phyloP scores from a whole-genome alignment of 495 filamentous ascomycete genomes.

The Jackrogersella minutella region DNA sequence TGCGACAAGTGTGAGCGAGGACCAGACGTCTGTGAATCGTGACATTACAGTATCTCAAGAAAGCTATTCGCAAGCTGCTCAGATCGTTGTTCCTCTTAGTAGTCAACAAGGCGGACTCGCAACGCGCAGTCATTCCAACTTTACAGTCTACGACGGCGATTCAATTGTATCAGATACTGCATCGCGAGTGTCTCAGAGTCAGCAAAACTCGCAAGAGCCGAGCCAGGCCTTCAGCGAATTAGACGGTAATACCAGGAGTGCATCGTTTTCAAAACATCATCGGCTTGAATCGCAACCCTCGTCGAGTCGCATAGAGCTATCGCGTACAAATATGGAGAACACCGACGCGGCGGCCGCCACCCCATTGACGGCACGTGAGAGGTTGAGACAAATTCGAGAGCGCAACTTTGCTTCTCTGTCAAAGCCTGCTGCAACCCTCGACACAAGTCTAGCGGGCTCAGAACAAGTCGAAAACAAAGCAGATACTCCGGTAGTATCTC shows the following conservation, averaged over 20 bases:
- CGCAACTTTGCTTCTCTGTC: slow-evolving; percentile 20
- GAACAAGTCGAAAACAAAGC: background rate
- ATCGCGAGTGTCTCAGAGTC: background rate
- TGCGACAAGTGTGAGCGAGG: slow-evolving; percentile 16
- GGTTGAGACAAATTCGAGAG: slow-evolving; percentile 35
- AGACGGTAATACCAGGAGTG: slow-evolving; percentile 30
- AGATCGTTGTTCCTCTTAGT: slow-evolving; percentile 38
- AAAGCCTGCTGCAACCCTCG: background rate
- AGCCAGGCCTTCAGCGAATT: slow-evolving; percentile 37
- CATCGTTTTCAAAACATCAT: slow-evolving; percentile 21
- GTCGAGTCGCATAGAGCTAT: slow-evolving; percentile 6
- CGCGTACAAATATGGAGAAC: slow-evolving; percentile 39
- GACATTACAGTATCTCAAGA: slow-evolving; percentile 12
- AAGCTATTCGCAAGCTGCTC: slow-evolving; percentile 42
- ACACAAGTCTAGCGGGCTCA: background rate
- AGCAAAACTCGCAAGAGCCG: slow-evolving; percentile 16
- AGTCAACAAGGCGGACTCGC: slow-evolving; percentile 31
- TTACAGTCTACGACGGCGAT: slow-evolving; percentile 35
- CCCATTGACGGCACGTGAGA: slow-evolving; percentile 44
- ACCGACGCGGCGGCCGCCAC: background rate
- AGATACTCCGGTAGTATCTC: slow-evolving; percentile 1
- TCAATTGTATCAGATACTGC: slow-evolving; percentile 35
- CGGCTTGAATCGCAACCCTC: slow-evolving; percentile 16
- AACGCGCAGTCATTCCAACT: slow-evolving; percentile 33
- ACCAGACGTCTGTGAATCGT: slow-evolving; percentile 5